Evolutionary conservation across 805 yeast species (phyloP).

Genomic region (Candida palmyrensis): DNA sequence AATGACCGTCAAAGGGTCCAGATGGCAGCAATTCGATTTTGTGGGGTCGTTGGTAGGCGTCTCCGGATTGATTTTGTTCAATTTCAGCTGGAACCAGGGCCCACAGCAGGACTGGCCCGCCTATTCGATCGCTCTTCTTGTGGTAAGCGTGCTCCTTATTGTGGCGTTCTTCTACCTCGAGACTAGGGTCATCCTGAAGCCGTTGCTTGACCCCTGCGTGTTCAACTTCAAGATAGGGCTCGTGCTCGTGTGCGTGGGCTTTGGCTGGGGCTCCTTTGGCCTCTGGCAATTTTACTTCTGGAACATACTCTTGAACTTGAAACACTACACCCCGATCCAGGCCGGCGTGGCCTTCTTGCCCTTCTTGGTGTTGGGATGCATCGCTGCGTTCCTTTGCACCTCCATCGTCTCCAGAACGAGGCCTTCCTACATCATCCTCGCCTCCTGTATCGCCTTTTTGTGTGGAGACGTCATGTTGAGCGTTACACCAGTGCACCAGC

Average conservation of each 20-base stretch:
- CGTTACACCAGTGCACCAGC: conserved; percentile 53
- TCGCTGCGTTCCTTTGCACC: conserved; percentile 53
- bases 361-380: conserved; percentile 48
- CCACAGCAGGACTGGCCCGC: conserved; percentile 68
- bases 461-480: conserved; percentile 51
- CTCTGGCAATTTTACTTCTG: conserved; percentile 65
- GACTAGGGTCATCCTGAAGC: conserved; percentile 36
- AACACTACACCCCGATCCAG: conserved; percentile 35
- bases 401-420: conserved; percentile 39
- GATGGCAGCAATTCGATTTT: conserved; percentile 13
- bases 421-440: conserved; percentile 46
- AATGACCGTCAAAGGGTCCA: background rate
- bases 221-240: conserved; percentile 42
- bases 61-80: conserved; percentile 55
- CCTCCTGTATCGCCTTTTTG: conserved; percentile 50
- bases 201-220: conserved; percentile 49
- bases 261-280: conserved; percentile 80
- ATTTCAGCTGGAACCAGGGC: conserved; percentile 72
- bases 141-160: conserved; percentile 42
- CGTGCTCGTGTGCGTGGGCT: conserved; percentile 45
- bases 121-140: conserved; percentile 52
- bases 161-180: conserved; percentile 47
- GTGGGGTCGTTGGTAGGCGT: conserved; percentile 47
- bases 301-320: conserved; percentile 45
- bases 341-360: conserved; percentile 38